Evolutionary conservation across 139 green algal genomes (phyloP).

Genomic region (Parachlorella kessleri): DNA sequence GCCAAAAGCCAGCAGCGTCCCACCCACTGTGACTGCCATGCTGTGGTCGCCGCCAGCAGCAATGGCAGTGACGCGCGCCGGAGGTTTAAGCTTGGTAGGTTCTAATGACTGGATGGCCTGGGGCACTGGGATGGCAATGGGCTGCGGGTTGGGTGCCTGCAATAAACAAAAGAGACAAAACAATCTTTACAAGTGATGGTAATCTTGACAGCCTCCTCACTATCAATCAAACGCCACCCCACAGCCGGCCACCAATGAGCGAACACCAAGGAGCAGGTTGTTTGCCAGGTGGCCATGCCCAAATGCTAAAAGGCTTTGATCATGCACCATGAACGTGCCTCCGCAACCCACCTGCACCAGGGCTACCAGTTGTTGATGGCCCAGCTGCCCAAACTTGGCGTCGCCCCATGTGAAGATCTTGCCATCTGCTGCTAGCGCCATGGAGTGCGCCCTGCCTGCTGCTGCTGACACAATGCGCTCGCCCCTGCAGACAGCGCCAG

Average conservation of each 20-base stretch:
- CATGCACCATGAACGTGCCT: neutral
- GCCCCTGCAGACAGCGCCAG: conserved; percentile 3
- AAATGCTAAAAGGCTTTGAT: too few relatives aligned
- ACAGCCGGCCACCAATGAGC: too few relatives aligned
- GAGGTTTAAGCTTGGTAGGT: conserved; percentile 52
- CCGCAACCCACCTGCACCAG: conserved; percentile 22
- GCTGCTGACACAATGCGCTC: conserved; percentile 66
- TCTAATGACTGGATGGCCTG: conserved; percentile 67
- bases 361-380: conserved; percentile 52
- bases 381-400: conserved; percentile 67
- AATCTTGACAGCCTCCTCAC: too few relatives aligned
- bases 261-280: too few relatives aligned
- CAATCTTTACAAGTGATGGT: neutral
- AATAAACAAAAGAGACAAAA: neutral
- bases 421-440: conserved; percentile 77
- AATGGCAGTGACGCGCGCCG: conserved; percentile 70
- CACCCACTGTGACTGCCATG: conserved; percentile 75
- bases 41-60: conserved; percentile 72
- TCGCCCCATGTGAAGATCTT: conserved; percentile 82
- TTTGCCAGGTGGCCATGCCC: too few relatives aligned
- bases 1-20: conserved; percentile 68
- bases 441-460: conserved; percentile 68
- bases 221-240: too few relatives aligned
- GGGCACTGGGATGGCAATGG: conserved; percentile 38
- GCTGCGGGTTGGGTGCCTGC: conserved; percentile 34